Base-by-base conservation (phyloP, 1,284 basidiomycete species). In the Leccinum griseonigrum region DNA sequence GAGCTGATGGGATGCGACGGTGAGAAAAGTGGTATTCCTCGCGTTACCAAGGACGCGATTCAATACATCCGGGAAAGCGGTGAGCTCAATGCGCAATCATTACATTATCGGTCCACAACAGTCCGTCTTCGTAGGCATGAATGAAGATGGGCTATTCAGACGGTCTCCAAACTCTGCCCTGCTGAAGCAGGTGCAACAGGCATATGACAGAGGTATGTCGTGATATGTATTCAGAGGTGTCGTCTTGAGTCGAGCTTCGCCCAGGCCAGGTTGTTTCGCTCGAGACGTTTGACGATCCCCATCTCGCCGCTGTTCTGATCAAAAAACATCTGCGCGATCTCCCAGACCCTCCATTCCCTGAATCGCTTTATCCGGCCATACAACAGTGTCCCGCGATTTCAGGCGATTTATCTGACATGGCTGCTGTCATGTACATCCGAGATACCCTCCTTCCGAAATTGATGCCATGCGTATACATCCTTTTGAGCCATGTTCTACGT, bases 311-410 rank as follows among this genome's bases (percentile, higher is more conserved):
- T 2, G 92, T 94, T 2, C 79, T 95, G 16, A 77, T 95, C 63
- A 95, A 95, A 78, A 92, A 92, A 70, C 94, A 89, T 69, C 75
- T 95, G 18, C 83, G 91, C 32, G 90, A 92, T 71, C 78, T 95
- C 2, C 91, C 90, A 1, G 80, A 85, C 52, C 90, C 93, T 3
- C 75, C 92, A 16, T 91, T 95, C 66, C 82, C 88, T 0, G 88
- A 90, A 69, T 73, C 70, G 10, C 71, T 88, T 18, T 95, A 94
- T 70, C 78, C 84, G 3, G 59, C 80, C 31, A 86, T 94, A 46
- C 80, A 81, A 40, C 79, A 82, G 59, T 94, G 93, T 74, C 92
- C 93, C 9, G 63, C 71, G 18, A 79, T 84, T 11, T 80, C 81
- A 7, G 76, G 74, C 56, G 81, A 88, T 63, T 77, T 83, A 7